Base-by-base conservation (phyloP, 2,329 filamentous ascomycete species). In the Cladophialophora chaetospira region DNA sequence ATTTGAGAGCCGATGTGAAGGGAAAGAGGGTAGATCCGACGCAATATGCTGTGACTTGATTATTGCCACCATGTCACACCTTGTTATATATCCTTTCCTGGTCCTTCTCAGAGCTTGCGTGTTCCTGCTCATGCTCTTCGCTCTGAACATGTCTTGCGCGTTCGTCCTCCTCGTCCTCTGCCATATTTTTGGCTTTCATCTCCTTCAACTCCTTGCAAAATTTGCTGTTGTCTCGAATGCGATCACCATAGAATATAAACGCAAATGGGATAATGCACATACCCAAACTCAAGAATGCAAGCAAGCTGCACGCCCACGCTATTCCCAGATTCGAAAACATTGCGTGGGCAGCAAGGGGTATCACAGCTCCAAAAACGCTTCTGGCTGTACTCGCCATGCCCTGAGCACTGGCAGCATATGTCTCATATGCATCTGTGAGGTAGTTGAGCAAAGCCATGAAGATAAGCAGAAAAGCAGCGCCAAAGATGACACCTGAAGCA, bases 401-500 rank as follows among this genome's bases (percentile, higher is more conserved):
- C 52, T 82, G 75, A 2, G 80, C 82, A 15, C 77, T 81, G 1
- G 82, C 82, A 0, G 84, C 83, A 64, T 82, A 88, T 43, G 84
- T 79, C 62, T 84, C 80, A 69, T 88, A 88, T n/a, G 85, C 84
- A 63, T 88, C 85, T 28, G 81, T 84, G 11, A 87, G 75, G 65
- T 87, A 87, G 63, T 86, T 86, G 17, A 87, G 71, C 23, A 86
- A 73, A 0, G 82, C 81, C 70, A 86, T 84, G 68, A 88, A 87
- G 54, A 86, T 83, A 6, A 85, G 49, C 25, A 73, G 75, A 65
- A 84, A 87, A 8, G 82, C 85, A 55, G 81, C 66, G 8, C 85
- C 85, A 55, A 88, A 87, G 0, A 80, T 74, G 0, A 87, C 65
- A 0, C 85, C 85, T 0, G 83, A 82, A 8, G 86, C 67, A 66